Evolutionary conservation across 257 asterid species (phyloP), one percentile per base, ranked within the genome.

Genomic region (Petunia axillaris): DNA sequence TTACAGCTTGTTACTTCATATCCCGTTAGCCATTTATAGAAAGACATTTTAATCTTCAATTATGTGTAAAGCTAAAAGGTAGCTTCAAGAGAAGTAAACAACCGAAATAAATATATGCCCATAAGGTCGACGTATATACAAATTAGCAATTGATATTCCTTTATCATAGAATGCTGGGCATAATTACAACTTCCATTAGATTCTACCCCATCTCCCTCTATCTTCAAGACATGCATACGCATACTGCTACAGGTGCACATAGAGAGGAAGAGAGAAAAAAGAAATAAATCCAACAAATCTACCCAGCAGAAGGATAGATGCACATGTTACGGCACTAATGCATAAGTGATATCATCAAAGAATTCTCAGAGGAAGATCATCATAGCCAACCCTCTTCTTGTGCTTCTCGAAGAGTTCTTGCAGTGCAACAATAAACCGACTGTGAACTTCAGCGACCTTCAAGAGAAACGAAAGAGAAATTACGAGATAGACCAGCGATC

Each of bases 391-490:
- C 79, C 91, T 89, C 40, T 77, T 88, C 84, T 92, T 92, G 81
- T 95, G 93, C 86, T 91, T 90, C 68, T 91, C 91, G 37, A 90
- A 92, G 75, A 95, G 88, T 85, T 91, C 89, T 59, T 86, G 43
- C 3, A 95, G 88, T 38, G 92, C 94, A 81, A 86, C 89, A 25
- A 92, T 85, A 53, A 92, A 95, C 86, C 46, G 87, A 57, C 83
- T 86, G 77, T 93, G 99, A 58, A 93, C 92, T 84, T 91, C 91
- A 44, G 82, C 84, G 60, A 95, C 90, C 99, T 93, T 64, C 57
- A 37, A 40, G 46, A 9, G 53, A 60, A 75, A n/a, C 75, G 37
- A 16, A 4, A 5, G 6, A n/a, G 55, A 36, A 57, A 67, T 44
- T 40, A 36, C 25, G 43, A 58, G 2, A 14, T 1, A 10, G 9